Evolutionary conservation across 371 early-diverging fungal genomes (phyloP).

Genomic region (Syncephalis plumigaleata): DNA sequence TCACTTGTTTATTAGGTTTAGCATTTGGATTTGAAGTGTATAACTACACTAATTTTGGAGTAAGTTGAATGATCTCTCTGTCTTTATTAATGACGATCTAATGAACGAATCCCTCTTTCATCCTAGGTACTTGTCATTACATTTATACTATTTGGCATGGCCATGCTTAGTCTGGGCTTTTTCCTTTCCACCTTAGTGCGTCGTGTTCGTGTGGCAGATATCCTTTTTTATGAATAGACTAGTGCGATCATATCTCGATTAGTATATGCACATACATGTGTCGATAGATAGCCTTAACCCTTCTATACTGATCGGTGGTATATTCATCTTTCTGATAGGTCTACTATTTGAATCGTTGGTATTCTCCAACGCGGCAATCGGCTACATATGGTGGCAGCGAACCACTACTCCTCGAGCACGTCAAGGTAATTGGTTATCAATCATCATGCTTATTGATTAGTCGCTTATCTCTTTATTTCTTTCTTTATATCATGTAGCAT

Average conservation of each 20-base stretch:
- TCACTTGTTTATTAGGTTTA: slow-evolving; percentile 32
- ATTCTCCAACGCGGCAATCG: slow-evolving; percentile 27
- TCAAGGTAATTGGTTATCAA: slow-evolving; percentile 1
- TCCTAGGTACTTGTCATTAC: slow-evolving; percentile 22
- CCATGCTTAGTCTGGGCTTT: slow-evolving; percentile 48
- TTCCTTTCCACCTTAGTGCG: slow-evolving; percentile 43
- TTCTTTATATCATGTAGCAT: no score
- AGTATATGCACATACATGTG: neutral
- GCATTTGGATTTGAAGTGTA: slow-evolving; percentile 36
- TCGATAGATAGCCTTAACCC: slow-evolving; percentile 5
- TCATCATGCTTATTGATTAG: neutral
- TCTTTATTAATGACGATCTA: no score
- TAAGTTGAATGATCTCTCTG: slow-evolving; percentile 1
- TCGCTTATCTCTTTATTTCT: no score
- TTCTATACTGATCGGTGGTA: slow-evolving; percentile 32
- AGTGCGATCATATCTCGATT: no score
- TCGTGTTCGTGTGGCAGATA: slow-evolving; percentile 19
- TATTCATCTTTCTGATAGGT: slow-evolving; percentile 53
- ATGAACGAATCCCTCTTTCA: no score
- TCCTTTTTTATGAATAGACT: no score
- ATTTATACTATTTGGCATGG: slow-evolving; percentile 48
- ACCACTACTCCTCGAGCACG: slow-evolving; percentile 14
- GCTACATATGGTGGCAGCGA: slow-evolving; percentile 44
- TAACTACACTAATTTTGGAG: slow-evolving; percentile 28
- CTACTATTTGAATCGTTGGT: slow-evolving; percentile 47